Base-by-base conservation (phyloP, 169 alveolate species). In the Ichthyophthirius multifiliis region DNA sequence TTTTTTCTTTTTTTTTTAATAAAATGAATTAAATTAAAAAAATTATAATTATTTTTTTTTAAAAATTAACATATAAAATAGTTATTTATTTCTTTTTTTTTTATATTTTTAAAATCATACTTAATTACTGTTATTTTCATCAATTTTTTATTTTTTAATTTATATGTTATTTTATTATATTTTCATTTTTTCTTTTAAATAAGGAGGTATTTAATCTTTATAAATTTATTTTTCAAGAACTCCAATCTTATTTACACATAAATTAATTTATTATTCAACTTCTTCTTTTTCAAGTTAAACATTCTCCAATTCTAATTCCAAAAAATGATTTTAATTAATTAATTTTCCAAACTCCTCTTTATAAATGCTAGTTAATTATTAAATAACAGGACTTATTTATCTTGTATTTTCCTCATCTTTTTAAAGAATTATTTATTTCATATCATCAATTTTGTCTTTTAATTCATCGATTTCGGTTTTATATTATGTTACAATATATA, bases 391-490 rank as follows among this genome's bases (percentile, higher is more conserved):
- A 5, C 23, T 27, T 15, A 23, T 39, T 55, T 39, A 27, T 55
- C 31, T 39, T 55, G 23, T 55, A 55, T 55, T 39, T 55, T 55
- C 3, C 34, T 20, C 12, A 55, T 55, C 71, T 55, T 39, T 55
- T 23, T 55, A 18, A 27, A 55, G 13, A 27, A 55, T 55, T 16
- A 55, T 55, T 55, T 55, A 34, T 55, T 55, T 55, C 71, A 55
- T 55, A 27, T 55, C 71, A 10, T 39, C 71, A 27, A 55, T 55
- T 27, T 55, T 55, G 10, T 39, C 31, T 27, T 27, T 55, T 7
- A 55, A 27, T 55, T 55, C 71, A 55, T 55, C 71, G 13, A 55
- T 55, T 55, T 55, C 71, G 31, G 10, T 55, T 27, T 55, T 55
- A 27, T 55, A 55, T 27, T 27, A 18, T 27, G 43, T 23, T 15